phyloP scores from a whole-genome alignment of 1,284 basidiomycete genomes.

The Ustilago nuda region DNA sequence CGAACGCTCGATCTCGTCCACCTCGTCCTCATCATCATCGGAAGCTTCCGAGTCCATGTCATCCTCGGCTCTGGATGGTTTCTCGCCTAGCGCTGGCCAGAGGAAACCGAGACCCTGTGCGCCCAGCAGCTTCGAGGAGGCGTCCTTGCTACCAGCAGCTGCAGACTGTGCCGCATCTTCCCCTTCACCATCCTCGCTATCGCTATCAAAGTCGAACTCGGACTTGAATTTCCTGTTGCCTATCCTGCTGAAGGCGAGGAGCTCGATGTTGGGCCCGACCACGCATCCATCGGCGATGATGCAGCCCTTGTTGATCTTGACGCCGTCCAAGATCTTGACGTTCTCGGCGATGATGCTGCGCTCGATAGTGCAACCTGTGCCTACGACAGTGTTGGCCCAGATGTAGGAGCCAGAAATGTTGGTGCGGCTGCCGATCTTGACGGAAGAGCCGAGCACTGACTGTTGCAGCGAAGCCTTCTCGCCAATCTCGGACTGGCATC shows the following conservation, averaged over 20 bases:
- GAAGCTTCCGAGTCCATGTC: conserved; percentile 34
- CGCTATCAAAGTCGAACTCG: conserved; percentile 50
- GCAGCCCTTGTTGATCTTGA: conserved; percentile 73
- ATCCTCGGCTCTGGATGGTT: conserved; percentile 19
- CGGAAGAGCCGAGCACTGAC: conserved; percentile 82
- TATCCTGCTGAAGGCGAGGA: conserved; percentile 81
- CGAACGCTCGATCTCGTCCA: conserved; percentile 55
- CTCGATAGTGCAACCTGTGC: conserved; percentile 79
- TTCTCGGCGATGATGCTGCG: conserved; percentile 76
- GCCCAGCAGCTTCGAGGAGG: conserved; percentile 42
- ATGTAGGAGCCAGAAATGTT: conserved; percentile 56
- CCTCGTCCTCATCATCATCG: conserved; percentile 46
- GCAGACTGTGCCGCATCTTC: conserved; percentile 54
- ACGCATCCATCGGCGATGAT: conserved; percentile 66
- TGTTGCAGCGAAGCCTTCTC: conserved; percentile 76
- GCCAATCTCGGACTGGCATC: conserved; percentile 54
- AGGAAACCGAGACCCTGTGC: conserved; percentile 50
- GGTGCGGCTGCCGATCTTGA: conserved; percentile 74
- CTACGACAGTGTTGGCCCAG: conserved; percentile 69
- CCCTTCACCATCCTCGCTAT: conserved; percentile 40
- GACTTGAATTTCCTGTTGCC: conserved; percentile 69
- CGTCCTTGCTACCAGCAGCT: conserved; percentile 13
- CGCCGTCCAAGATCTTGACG: conserved; percentile 79
- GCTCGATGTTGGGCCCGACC: conserved; percentile 72
- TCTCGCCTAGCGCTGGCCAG: conserved; percentile 58